Conservation (phyloP, 352 stramenopile species). For the Phytophthora lateralis region DNA sequence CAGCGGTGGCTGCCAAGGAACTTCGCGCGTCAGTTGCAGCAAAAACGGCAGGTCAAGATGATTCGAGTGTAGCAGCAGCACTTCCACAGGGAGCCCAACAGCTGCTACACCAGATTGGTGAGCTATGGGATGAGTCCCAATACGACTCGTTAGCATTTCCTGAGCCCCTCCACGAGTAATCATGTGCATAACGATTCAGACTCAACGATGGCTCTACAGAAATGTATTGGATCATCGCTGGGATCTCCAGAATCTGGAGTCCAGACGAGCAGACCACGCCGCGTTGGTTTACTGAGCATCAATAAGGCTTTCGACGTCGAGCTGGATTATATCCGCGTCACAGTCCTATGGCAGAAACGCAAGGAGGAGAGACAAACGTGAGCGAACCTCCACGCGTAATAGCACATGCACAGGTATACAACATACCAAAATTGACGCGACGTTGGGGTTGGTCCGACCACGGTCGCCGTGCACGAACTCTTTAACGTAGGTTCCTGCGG, state of each 20-base stretch:
- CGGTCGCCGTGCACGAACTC: conserved; percentile 99
- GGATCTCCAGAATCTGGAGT: background rate
- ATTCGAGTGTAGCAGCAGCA: conserved; percentile 10
- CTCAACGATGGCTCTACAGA: conserved; percentile 8
- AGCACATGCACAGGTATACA: background rate
- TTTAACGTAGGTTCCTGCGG: conserved; percentile 98
- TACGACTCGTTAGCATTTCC: conserved; percentile 81
- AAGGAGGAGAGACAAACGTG: conserved; percentile 37
- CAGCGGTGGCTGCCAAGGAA: conserved; percentile 43
- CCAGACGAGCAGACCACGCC: background rate
- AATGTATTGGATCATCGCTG: conserved; percentile 7
- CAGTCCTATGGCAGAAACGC: conserved; percentile 54
- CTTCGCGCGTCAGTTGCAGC: conserved; percentile 12
- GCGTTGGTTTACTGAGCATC: conserved; percentile 48
- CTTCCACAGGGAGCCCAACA: conserved; percentile 43
- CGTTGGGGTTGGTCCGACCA: conserved; percentile 95
- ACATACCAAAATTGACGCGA: conserved; percentile 89
- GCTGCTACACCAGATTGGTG: conserved; percentile 68
- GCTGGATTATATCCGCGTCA: conserved; percentile 96
- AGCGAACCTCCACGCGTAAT: conserved; percentile 4
- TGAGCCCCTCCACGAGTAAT: conserved; percentile 10
- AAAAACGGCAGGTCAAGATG: conserved; percentile 5
- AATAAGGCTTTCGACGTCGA: conserved; percentile 95
- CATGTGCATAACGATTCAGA: background rate
- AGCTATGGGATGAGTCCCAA: conserved; percentile 84